phyloP scores from a whole-genome alignment of 139 green algal species.

The Asterochloris erici region DNA sequence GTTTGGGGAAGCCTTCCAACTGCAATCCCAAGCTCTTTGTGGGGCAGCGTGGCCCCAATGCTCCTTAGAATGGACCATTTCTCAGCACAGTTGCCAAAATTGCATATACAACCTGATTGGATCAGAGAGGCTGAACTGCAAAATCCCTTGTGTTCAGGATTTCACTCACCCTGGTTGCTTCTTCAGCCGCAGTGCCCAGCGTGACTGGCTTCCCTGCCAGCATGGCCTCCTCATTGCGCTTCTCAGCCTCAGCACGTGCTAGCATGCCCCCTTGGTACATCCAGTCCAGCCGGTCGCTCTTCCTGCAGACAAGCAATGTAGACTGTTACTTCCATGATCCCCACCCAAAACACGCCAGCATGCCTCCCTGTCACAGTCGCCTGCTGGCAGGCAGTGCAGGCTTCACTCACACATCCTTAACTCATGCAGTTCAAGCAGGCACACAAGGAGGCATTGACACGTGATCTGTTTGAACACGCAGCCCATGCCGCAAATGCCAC shows the following conservation, averaged over 20 bases:
- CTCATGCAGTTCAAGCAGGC: too few relatives aligned
- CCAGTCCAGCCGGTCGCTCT: constrained; percentile 85
- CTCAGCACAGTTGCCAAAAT: not conserved
- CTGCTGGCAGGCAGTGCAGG: too few relatives aligned
- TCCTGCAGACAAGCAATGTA: constrained; percentile 30
- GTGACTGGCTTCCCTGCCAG: constrained; percentile 56
- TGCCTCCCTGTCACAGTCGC: too few relatives aligned
- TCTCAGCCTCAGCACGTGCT: constrained; percentile 73
- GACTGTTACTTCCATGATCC: not conserved
- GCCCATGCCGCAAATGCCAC: too few relatives aligned
- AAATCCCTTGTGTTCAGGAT: not conserved
- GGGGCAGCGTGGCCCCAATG: too few relatives aligned
- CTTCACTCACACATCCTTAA: too few relatives aligned
- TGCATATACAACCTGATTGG: not conserved
- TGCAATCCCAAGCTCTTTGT: too few relatives aligned
- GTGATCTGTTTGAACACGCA: too few relatives aligned
- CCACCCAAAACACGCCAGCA: not conserved
- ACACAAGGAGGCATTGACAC: too few relatives aligned
- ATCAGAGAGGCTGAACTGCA: not conserved
- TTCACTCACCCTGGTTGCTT: not conserved
- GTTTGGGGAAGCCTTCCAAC: too few relatives aligned
- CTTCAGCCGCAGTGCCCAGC: not conserved
- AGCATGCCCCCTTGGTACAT: constrained; percentile 89
- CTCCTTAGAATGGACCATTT: too few relatives aligned
- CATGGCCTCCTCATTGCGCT: constrained; percentile 61